phyloP scores from a whole-genome alignment of 139 green algal genomes.

The Chlorella sp. region DNA sequence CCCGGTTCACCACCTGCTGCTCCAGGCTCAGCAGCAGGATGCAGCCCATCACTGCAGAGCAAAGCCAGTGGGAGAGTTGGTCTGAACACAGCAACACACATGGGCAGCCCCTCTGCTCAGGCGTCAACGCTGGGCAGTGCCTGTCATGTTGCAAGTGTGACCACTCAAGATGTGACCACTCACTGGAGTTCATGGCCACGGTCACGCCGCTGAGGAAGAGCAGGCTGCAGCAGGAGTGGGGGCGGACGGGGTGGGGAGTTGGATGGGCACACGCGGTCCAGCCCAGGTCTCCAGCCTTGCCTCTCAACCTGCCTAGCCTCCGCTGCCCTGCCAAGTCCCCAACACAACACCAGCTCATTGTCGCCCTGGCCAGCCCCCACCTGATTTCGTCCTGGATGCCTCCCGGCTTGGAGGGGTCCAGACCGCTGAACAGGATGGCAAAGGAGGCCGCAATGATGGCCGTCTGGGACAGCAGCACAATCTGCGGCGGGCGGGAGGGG shows the following conservation, averaged over 20 bases:
- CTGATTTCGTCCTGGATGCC: neutral
- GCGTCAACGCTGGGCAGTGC: no score
- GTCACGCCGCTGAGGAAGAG: slow-evolving; percentile 56
- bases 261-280: neutral
- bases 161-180: no score
- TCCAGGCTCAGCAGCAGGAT: neutral
- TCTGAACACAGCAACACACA: no score
- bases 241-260: neutral
- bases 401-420: neutral
- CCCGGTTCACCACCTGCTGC: neutral
- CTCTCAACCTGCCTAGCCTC: neutral
- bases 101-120: no score
- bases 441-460: neutral
- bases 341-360: neutral
- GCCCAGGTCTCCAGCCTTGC: neutral
- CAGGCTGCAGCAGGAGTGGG: slow-evolving; percentile 15
- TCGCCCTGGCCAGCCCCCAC: neutral
- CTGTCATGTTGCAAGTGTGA: no score
- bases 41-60: slow-evolving; percentile 6
- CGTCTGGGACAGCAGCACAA: neutral
- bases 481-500: neutral
- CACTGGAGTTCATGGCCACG: slow-evolving; percentile 31
- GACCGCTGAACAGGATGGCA: neutral
- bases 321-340: neutral
- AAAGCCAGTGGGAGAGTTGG: slow-evolving; percentile 41